Percentiles rank a stretch among this genome's conserved stretches.
These are phyloP conservation scores for Colletotrichum paranaense DNA, from an alignment of 2,329 filamentous ascomycete species.

Conservation along the genomic window DNA sequence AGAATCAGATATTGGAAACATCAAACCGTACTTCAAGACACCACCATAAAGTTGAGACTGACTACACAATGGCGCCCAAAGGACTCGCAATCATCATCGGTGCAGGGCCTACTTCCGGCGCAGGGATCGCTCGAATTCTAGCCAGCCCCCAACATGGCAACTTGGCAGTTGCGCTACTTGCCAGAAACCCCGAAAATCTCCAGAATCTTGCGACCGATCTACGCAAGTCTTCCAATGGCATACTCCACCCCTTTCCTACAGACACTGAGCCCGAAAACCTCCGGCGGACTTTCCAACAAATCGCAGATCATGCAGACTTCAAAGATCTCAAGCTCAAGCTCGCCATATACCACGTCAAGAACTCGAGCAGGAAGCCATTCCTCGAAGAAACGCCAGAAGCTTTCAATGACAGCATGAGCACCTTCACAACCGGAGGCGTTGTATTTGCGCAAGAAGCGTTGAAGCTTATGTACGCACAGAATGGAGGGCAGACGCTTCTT, in stretches of 20 bases:
- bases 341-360: slow-evolving; percentile 68
- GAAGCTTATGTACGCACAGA: slow-evolving; percentile 62
- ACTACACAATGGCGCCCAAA: slow-evolving; percentile 52
- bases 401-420: slow-evolving; percentile 59
- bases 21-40: not conserved
- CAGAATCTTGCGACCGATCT: slow-evolving; percentile 54
- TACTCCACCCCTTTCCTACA: slow-evolving; percentile 63
- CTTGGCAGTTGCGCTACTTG: slow-evolving; percentile 65
- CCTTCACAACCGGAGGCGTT: slow-evolving; percentile 66
- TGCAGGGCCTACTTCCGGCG: slow-evolving; percentile 61
- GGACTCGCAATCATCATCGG: slow-evolving; percentile 64
- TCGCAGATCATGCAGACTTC: slow-evolving; percentile 60
- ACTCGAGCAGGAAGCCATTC: slow-evolving; percentile 65
- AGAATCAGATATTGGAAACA: too few relatives aligned
- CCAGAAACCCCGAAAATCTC: slow-evolving; percentile 58
- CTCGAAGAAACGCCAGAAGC: slow-evolving; percentile 63
- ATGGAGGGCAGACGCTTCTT: slow-evolving; percentile 57
- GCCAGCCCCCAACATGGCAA: slow-evolving; percentile 62
- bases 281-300: slow-evolving; percentile 58
- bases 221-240: slow-evolving; percentile 51
- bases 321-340: slow-evolving; percentile 60
- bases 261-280: slow-evolving; percentile 61
- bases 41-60: not conserved
- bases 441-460: slow-evolving; percentile 64
- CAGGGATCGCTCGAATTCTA: slow-evolving; percentile 67